These are phyloP conservation scores for Boletus reticuloceps DNA, from an alignment of 768 basidiomycete genomes.

Conservation along the genomic window DNA sequence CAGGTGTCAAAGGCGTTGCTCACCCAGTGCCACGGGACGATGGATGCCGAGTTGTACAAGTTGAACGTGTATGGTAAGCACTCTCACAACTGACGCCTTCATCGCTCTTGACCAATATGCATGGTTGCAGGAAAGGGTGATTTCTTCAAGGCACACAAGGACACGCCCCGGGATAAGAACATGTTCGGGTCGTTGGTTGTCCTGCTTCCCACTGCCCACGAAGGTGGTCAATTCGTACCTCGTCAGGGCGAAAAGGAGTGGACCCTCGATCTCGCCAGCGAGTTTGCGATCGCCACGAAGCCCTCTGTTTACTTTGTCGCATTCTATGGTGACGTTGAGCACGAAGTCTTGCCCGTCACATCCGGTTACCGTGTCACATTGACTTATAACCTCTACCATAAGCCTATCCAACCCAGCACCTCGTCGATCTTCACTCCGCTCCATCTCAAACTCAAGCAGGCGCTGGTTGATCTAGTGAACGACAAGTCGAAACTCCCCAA, in stretches of 20 bases:
- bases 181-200: slow-evolving; percentile 55
- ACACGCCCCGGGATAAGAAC: slow-evolving; percentile 34
- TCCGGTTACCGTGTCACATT: slow-evolving; percentile 44
- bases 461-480: background rate
- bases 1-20: background rate
- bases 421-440: background rate
- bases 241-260: background rate
- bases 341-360: slow-evolving; percentile 40
- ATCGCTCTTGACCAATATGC: too few relatives aligned
- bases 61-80: slow-evolving; percentile 12
- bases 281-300: background rate
- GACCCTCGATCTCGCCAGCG: background rate
- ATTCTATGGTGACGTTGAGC: slow-evolving; percentile 43
- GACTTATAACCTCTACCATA: slow-evolving; percentile 38
- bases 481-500: background rate
- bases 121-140: background rate
- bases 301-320: slow-evolving; percentile 16
- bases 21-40: background rate
- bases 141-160: slow-evolving; percentile 9
- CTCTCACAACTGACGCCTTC: too few relatives aligned
- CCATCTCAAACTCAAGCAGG: background rate
- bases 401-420: background rate
- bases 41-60: background rate
- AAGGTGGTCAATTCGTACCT: slow-evolving; percentile 8
- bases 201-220: slow-evolving; percentile 2